Evolutionary conservation across 495 filamentous ascomycete species (phyloP).

Genomic region (Pseudevernia furfuracea): DNA sequence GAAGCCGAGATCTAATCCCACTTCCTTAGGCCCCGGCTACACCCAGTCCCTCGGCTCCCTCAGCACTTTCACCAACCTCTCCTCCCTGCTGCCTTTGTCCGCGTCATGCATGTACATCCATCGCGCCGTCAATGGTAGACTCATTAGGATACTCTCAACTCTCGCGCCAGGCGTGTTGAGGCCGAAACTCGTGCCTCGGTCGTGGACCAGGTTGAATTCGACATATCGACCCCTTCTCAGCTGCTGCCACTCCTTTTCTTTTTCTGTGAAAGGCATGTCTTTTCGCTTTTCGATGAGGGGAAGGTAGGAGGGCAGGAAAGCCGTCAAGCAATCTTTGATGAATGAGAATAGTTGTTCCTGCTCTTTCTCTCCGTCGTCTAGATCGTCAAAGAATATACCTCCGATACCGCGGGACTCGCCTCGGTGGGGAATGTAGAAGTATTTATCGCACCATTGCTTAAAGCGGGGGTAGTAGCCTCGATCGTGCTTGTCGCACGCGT

Average conservation of each 20-base stretch:
- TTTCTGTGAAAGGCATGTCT: conserved; percentile 77
- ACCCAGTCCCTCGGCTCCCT: conserved; percentile 87
- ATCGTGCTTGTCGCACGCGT: conserved; percentile 89
- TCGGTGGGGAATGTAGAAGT: conserved; percentile 90
- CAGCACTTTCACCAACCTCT: conserved; percentile 72
- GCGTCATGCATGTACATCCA: conserved; percentile 95
- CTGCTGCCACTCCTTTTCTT: conserved; percentile 95
- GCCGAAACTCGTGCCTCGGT: conserved; percentile 91
- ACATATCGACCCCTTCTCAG: conserved; percentile 88
- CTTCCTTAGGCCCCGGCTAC: conserved; percentile 28
- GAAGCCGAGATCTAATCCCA: too few species aligned
- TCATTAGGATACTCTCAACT: conserved; percentile 97
- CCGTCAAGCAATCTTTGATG: conserved; percentile 69
- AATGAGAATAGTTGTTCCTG: conserved; percentile 92
- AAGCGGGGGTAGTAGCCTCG: conserved; percentile 87
- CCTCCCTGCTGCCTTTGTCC: conserved; percentile 64
- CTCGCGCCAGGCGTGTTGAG: conserved; percentile 85
- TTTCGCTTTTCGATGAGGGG: conserved; percentile 82
- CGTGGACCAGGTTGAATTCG: conserved; percentile 97
- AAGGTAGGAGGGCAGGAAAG: conserved; percentile 86
- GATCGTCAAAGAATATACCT: conserved; percentile 97
- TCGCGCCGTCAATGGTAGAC: conserved; percentile 80
- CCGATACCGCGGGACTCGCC: conserved; percentile 83
- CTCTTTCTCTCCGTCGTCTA: conserved; percentile 77
- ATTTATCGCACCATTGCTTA: conserved; percentile 98